Conservation (phyloP, 371 early-diverging fungal species). For the Mortierella sp. region DNA sequence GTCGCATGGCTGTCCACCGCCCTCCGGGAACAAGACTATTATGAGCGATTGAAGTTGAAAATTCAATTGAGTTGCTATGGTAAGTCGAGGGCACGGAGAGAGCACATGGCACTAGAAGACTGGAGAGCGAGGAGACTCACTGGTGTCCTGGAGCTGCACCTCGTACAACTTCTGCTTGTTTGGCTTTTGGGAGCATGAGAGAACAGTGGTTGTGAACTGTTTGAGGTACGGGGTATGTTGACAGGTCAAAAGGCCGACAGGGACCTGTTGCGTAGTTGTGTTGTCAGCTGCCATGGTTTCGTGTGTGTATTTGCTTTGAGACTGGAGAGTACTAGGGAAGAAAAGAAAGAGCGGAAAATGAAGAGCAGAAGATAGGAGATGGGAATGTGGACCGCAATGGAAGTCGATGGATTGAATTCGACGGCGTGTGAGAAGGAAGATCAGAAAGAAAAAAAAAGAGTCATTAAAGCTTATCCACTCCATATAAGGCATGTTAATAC, state of each 20-base stretch:
- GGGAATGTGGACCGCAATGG: no score
- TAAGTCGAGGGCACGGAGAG: no score
- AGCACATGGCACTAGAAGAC: no score
- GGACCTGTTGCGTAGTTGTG: constrained; percentile 30
- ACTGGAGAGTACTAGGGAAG: neutral
- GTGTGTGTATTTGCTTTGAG: neutral
- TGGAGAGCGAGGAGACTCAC: constrained; percentile 14
- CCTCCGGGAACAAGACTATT: constrained; percentile 77
- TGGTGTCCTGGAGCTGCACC: constrained; percentile 58
- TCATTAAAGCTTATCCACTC: no score
- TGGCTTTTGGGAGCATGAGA: constrained; percentile 52
- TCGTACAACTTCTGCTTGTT: constrained; percentile 57
- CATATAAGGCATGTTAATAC: no score
- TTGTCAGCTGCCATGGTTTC: neutral
- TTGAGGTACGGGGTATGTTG: constrained; percentile 56
- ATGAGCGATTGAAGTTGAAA: no score
- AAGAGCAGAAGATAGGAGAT: no score
- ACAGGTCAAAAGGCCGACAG: constrained; percentile 59
- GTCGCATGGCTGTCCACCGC: constrained; percentile 81
- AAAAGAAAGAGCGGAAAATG: neutral
- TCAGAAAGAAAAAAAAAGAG: neutral
- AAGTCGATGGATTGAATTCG: neutral
- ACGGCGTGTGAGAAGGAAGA: neutral
- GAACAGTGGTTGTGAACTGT: constrained; percentile 51
- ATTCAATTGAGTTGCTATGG: no score